phyloP scores from a whole-genome alignment of 352 stramenopile genomes.

The Aphanomyces invadans region DNA sequence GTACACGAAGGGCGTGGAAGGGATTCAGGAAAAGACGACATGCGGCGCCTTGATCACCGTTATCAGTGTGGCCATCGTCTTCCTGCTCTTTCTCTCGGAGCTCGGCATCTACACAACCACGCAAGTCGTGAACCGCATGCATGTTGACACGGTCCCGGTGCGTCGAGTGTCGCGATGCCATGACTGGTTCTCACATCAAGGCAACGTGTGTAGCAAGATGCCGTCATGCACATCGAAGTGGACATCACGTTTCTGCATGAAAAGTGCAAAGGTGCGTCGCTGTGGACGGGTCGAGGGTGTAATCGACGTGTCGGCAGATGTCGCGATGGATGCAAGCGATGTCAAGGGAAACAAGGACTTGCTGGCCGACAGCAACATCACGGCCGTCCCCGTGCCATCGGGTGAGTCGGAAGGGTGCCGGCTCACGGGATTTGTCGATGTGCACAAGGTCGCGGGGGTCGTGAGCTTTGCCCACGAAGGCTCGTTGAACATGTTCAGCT shows the following conservation, averaged over 20 bases:
- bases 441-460: conserved; percentile 78
- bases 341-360: conserved; percentile 81
- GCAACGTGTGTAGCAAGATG: conserved; percentile 53
- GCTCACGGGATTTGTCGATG: conserved; percentile 52
- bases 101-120: conserved; percentile 80
- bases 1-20: conserved; percentile 83
- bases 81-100: conserved; percentile 75
- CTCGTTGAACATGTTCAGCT: conserved; percentile 80
- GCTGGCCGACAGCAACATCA: conserved; percentile 54
- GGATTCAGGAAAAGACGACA: conserved; percentile 84
- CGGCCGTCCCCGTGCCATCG: conserved; percentile 37
- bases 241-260: conserved; percentile 80
- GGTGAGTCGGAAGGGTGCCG: conserved; percentile 53
- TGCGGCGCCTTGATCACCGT: conserved; percentile 75
- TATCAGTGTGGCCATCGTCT: conserved; percentile 60
- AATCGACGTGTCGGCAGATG: conserved; percentile 34
- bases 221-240: conserved; percentile 67
- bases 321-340: conserved; percentile 79
- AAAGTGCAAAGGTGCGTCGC: conserved; percentile 50
- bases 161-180: not conserved
- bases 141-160: conserved; percentile 77
- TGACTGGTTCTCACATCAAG: conserved; percentile 25
- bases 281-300: too few species aligned
- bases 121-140: conserved; percentile 79
- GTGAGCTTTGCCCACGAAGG: conserved; percentile 81